These are phyloP conservation scores for Lentinula boryana DNA, from an alignment of 768 basidiomycete genomes.

Conservation along the genomic window DNA sequence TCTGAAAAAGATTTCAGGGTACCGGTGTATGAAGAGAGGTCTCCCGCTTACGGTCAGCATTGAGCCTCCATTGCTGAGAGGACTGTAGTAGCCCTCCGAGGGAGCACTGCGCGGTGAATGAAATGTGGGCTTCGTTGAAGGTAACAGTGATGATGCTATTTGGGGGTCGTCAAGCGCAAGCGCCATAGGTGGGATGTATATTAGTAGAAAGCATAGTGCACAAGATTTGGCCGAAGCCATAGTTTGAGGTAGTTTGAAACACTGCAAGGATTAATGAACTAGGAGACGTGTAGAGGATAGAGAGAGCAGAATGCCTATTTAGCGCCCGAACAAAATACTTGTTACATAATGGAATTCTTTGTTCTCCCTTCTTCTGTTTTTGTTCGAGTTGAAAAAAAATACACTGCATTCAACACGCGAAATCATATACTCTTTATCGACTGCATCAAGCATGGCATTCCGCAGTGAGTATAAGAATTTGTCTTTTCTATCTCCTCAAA, in stretches of 20 bases:
- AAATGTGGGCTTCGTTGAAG: not conserved
- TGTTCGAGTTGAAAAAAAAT: no score
- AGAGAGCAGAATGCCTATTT: not conserved
- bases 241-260: not conserved
- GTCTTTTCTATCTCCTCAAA: no score
- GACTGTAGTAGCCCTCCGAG: conserved; percentile 54
- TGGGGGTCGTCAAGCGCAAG: not conserved
- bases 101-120: conserved; percentile 31
- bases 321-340: not conserved
- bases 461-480: no score
- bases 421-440: no score
- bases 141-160: not conserved
- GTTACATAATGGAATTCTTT: not conserved
- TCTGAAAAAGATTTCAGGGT: conserved; percentile 24
- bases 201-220: not conserved
- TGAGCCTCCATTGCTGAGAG: conserved; percentile 50
- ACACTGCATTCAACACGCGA: no score
- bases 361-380: no score
- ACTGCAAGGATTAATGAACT: not conserved
- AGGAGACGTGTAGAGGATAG: not conserved
- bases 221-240: not conserved
- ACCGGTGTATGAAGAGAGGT: not conserved
- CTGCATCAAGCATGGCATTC: no score
- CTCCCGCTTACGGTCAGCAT: conserved; percentile 60
- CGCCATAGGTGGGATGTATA: not conserved